Conservation (phyloP, 1,284 basidiomycete species). For the Trametes sp. region DNA sequence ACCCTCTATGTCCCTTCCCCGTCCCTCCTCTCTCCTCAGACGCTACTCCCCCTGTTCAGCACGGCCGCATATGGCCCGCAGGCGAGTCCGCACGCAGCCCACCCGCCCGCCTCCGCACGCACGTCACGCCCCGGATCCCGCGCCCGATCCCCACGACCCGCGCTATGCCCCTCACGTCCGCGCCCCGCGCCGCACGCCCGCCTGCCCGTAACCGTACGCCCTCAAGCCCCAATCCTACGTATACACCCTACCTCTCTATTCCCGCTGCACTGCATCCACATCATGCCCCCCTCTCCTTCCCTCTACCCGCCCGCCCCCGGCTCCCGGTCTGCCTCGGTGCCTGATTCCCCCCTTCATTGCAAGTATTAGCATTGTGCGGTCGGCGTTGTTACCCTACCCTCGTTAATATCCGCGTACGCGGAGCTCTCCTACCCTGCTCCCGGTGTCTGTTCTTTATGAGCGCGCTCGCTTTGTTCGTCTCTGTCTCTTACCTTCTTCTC, state of each 20-base stretch:
- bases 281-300: background rate
- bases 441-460: background rate
- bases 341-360: too few relatives aligned
- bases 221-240: constrained; percentile 8
- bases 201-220: constrained; percentile 4
- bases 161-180: constrained; percentile 31
- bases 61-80: constrained; percentile 19
- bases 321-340: background rate
- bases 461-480: background rate
- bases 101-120: constrained; percentile 16
- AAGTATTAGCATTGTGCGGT: too few relatives aligned
- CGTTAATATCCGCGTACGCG: constrained; percentile 12
- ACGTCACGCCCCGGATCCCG: constrained; percentile 28
- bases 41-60: constrained; percentile 14
- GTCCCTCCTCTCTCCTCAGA: background rate
- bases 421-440: background rate
- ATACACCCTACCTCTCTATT: constrained; percentile 30
- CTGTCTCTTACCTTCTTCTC: background rate
- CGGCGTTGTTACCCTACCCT: constrained; percentile 14
- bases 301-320: background rate
- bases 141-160: constrained; percentile 28
- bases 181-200: constrained; percentile 15
- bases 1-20: background rate
- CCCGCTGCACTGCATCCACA: background rate
- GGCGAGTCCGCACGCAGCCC: constrained; percentile 8